phyloP scores from a whole-genome alignment of 129 eudicot species.

The Chrysanthemum lavandulifolium region DNA sequence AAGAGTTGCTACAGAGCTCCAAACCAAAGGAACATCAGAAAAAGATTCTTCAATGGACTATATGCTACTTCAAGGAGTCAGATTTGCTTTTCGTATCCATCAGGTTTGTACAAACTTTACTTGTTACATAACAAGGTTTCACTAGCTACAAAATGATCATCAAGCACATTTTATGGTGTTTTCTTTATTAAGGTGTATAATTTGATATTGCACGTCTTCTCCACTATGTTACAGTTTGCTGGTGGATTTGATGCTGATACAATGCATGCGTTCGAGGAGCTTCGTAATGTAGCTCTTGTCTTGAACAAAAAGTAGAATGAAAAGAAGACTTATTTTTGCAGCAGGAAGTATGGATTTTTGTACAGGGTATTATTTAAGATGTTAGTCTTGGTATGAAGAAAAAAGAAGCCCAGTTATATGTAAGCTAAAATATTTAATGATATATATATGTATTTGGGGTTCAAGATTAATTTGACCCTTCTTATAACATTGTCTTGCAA shows the following conservation, averaged over 20 bases:
- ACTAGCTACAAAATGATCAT: conserved; percentile 1
- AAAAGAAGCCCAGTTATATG: neutral
- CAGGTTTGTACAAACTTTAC: conserved; percentile 51
- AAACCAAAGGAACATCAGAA: conserved; percentile 60
- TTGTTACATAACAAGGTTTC: neutral
- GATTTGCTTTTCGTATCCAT: conserved; percentile 95
- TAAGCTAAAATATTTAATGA: too few relatives aligned
- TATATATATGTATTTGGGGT: conserved; percentile 20
- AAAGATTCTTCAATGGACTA: conserved; percentile 87
- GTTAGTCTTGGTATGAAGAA: conserved; percentile 19
- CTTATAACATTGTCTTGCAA: conserved; percentile 10
- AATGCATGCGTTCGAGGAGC: conserved; percentile 96
- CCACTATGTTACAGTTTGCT: conserved; percentile 65
- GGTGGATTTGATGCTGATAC: conserved; percentile 99
- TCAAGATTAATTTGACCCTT: conserved; percentile 31
- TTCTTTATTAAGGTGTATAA: neutral
- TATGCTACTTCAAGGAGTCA: conserved; percentile 94
- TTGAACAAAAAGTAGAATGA: conserved; percentile 55
- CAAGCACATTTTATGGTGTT: neutral
- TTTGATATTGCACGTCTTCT: neutral
- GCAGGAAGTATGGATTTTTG: conserved; percentile 29
- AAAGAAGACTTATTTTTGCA: conserved; percentile 14
- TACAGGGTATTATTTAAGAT: conserved; percentile 25
- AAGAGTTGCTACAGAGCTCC: conserved; percentile 87
- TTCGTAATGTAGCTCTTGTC: conserved; percentile 73